Percentiles rank a stretch among this genome's conserved stretches.
phyloP scores from a whole-genome alignment of 257 asterid species.

The Plectranthus barbatus region DNA sequence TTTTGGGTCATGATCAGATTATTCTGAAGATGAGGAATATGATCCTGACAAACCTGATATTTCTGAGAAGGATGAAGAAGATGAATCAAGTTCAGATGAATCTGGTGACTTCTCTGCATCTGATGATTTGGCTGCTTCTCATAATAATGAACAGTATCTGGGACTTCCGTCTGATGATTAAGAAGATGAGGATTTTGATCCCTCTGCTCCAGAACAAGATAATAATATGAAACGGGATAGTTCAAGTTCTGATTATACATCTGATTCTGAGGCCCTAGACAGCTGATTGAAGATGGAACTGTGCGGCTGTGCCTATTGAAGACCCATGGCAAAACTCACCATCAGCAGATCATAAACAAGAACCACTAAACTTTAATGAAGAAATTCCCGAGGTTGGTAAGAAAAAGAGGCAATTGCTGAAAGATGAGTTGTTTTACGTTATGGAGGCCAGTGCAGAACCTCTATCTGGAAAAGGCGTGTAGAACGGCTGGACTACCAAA shows the following conservation, averaged over 20 bases:
- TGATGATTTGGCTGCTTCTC: slow-evolving; percentile 29
- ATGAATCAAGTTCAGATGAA: slow-evolving; percentile 48
- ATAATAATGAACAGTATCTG: slow-evolving; percentile 24
- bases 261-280: slow-evolving; percentile 84
- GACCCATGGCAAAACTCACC: slow-evolving; percentile 25
- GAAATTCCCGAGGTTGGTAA: slow-evolving; percentile 25
- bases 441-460: slow-evolving; percentile 40
- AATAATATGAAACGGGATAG: slow-evolving; percentile 40
- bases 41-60: slow-evolving; percentile 65
- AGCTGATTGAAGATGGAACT: slow-evolving; percentile 41
- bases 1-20: slow-evolving; percentile 60
- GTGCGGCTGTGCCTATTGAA: slow-evolving; percentile 14
- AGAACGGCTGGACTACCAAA: slow-evolving; percentile 78
- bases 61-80: slow-evolving; percentile 36
- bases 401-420: slow-evolving; percentile 31
- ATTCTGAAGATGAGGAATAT: slow-evolving; percentile 87
- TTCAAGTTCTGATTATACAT: slow-evolving; percentile 85
- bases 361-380: slow-evolving; percentile 11
- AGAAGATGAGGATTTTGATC: slow-evolving; percentile 87
- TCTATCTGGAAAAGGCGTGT: slow-evolving; percentile 54
- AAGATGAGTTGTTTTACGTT: slow-evolving; percentile 52
- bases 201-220: slow-evolving; percentile 39
- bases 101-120: slow-evolving; percentile 58
- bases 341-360: slow-evolving; percentile 10
- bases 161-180: slow-evolving; percentile 90